Evolutionary conservation across 2,329 filamentous ascomycete genomes (phyloP), one percentile per base, ranked within the genome.

Genomic region (Talaromyces albobiverticillius): DNA sequence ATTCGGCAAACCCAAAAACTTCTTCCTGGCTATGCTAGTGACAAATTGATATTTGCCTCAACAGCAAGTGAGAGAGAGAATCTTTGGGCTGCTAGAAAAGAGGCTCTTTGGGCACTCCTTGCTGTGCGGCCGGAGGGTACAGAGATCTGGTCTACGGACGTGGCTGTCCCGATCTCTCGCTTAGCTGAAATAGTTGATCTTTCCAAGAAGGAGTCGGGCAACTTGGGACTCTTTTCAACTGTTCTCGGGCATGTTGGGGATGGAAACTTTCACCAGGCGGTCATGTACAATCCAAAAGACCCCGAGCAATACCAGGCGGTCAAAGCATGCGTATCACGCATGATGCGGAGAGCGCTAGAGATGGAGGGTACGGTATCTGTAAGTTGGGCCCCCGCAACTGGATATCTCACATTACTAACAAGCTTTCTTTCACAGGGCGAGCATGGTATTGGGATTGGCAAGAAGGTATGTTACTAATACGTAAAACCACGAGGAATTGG

Each of bases 271-370:
- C 88, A 92, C 70, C 70, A 77, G 73, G 63, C 62, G 57, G 36
- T 31, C 34, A 26, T 54, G 25, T 23, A 22, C 36, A 18, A 47
- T 11, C 26, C 32, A 14, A 74, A 77, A 66, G 87, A 84, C 54
- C 82, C 88, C n/a, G 73, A 78, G 20, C 84, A 93, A 69, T 81
- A 85, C 60, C 72, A 78, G 55, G 79, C 82, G 52, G 87, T 87
- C 2, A 87, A 90, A 64, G 79, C 80, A 38, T 76, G 93, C 23
- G 87, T 94, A 23, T 88, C 92, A 67, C 80, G 84, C 55, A 94
- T 94, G 90, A 88, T 93, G 53, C 91, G 92, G 79, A 80, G 88
- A 57, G 90, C 90, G 0, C 85, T 95, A 46, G 88, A 90, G 73
- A 82, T 91, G 76, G 89, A 94, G 71, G 90, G 90, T 8, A 94